Evolutionary conservation across 1,284 basidiomycete genomes (phyloP), one percentile per base, ranked within the genome.

Genomic region (Thelephora terrestris): DNA sequence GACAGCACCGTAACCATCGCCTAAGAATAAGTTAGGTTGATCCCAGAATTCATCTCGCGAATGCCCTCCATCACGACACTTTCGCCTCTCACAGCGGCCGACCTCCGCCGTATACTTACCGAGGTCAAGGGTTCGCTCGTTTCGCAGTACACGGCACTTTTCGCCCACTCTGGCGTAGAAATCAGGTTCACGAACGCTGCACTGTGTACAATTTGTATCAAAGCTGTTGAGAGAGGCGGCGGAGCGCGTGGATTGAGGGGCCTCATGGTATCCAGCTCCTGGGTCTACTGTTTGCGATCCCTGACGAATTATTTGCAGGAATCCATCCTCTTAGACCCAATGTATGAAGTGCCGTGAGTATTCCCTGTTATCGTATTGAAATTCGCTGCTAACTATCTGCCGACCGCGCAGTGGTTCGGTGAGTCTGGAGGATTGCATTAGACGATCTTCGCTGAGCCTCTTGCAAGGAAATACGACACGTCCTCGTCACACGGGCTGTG

Each of bases 1-100:
- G 10, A 44, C 35, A n/a, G 17, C 39, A 32, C 25, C 29, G 34
- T 29, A 35, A 18, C 24, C 7, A 3, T 9, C 9, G 39, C 25
- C 16, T 23, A 20, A 47, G 5, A 45, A 48, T 36, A 32, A 40
- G 47, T 27, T 47, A 86, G 85, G 1, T 85, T 96, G 54, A 97
- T 98, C 50, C 94, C 94, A 7, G 94, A 96, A 66, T 96, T 97
- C 60, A 76, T 95, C 37, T 92, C 90, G 20, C 85, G 94, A 27
- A 67, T 96, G 17, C 94, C 94, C 4, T 86, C 91, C 29, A 74
- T 93, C 36, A 91, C 92, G 1, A 81, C 90, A 0, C 75, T 98
- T 9, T 69, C 84, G 14, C 82, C 89, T 4, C 73, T 98, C 2
- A 70, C 63, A 62, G 79, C 68, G 59, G 73, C 58, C 47, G 94